Percentiles rank a stretch among this genome's conserved stretches.
These are phyloP conservation scores for Ottelia alismoides DNA, from an alignment of 106 monocot species.

Conservation along the genomic window DNA sequence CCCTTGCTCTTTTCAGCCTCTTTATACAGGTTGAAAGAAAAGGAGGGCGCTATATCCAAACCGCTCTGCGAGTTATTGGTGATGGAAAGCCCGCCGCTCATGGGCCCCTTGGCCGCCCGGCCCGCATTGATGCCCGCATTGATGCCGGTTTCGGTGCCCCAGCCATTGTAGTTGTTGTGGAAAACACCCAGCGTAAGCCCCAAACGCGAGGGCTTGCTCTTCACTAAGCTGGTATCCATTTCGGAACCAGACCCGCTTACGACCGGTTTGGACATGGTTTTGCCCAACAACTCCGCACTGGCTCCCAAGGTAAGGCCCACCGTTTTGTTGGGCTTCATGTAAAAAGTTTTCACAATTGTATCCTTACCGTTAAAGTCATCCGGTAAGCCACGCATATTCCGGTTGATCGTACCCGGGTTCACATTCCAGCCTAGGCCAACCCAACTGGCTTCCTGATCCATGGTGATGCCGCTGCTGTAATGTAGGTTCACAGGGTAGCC, in stretches of 20 bases:
- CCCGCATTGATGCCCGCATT: not conserved
- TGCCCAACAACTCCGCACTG: not conserved
- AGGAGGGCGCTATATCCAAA: not conserved
- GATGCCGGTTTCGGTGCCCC: not conserved
- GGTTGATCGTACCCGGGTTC: not conserved
- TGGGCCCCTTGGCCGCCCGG: not conserved
- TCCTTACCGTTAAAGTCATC: not conserved
- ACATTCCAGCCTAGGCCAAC: not conserved
- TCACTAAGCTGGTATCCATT: not conserved
- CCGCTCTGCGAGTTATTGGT: not conserved
- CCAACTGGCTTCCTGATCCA: not conserved
- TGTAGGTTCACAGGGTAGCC: not conserved
- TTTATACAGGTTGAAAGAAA: no score
- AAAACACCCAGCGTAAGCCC: not conserved
- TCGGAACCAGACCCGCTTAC: no score
- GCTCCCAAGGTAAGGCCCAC: not conserved
- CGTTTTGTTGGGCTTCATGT: not conserved
- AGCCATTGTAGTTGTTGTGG: not conserved
- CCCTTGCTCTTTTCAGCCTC: no score
- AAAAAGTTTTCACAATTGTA: not conserved
- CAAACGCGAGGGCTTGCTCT: no score
- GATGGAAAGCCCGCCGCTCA: not conserved
- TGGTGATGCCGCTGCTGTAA: not conserved
- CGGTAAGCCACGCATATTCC: not conserved
- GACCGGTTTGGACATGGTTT: no score